Evolutionary conservation across 2,329 filamentous ascomycete genomes (phyloP).

Genomic region (Neofusicoccum sp.): DNA sequence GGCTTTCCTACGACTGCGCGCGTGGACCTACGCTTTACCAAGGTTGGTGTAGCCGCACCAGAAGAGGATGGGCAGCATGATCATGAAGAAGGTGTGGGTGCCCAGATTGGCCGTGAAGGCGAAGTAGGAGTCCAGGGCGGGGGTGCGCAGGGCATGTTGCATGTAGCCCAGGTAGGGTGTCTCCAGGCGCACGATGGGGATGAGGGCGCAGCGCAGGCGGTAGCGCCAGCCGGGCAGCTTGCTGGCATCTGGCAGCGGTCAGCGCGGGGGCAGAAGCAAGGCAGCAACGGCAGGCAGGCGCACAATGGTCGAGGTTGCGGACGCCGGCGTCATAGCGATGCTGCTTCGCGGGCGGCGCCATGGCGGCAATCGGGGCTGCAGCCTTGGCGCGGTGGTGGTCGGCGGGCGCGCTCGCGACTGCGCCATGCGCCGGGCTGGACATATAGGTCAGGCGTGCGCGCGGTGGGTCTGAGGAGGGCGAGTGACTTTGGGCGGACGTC

Average conservation of each 20-base stretch:
- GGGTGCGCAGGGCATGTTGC: constrained; percentile 76
- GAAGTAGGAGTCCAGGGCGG: constrained; percentile 91
- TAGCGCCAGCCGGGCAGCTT: constrained; percentile 89
- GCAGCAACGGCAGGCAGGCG: constrained; percentile 23
- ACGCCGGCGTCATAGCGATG: constrained; percentile 66
- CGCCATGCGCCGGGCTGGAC: constrained; percentile 17
- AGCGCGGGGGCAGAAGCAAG: neutral
- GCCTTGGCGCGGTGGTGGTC: neutral
- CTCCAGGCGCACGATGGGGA: constrained; percentile 90
- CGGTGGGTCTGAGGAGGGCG: constrained; percentile 4
- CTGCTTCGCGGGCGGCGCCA: constrained; percentile 20
- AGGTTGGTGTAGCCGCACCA: constrained; percentile 89
- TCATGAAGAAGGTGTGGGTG: constrained; percentile 99
- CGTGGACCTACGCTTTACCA: constrained; percentile 72
- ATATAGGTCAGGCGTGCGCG: constrained; percentile 9
- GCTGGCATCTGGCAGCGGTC: constrained; percentile 64
- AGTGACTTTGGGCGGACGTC: constrained; percentile 14
- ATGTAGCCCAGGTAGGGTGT: constrained; percentile 89
- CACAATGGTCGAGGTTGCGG: constrained; percentile 66
- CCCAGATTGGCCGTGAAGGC: constrained; percentile 94
- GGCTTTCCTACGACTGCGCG: constrained; percentile 11
- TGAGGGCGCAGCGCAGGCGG: constrained; percentile 71
- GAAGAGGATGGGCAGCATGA: constrained; percentile 88
- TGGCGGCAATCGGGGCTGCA: constrained; percentile 9
- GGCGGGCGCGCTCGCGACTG: neutral